Evolutionary conservation across 2,329 filamentous ascomycete species (phyloP).

Genomic region (Septoria petroselini): DNA sequence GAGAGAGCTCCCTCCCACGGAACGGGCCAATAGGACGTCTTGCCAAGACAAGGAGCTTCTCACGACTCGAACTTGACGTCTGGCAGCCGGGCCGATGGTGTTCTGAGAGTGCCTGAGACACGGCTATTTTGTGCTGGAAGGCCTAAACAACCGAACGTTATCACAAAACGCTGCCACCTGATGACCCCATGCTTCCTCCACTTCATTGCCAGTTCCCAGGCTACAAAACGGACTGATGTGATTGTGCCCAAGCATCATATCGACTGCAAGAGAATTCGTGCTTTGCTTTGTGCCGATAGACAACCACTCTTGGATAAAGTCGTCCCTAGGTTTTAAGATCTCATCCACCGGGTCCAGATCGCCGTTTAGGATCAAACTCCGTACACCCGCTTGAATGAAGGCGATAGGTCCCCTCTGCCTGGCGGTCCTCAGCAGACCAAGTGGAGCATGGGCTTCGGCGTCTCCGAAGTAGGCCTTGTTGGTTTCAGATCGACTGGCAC

Average conservation of each 20-base stretch:
- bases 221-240: slow-evolving; percentile 29
- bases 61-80: no score
- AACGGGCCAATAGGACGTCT: background rate
- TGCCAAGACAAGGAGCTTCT: background rate
- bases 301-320: slow-evolving; percentile 29
- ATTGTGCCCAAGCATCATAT: slow-evolving; percentile 31
- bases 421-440: slow-evolving; percentile 27
- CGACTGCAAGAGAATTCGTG: slow-evolving; percentile 24
- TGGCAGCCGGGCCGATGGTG: background rate
- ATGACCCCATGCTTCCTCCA: slow-evolving; percentile 31
- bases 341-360: slow-evolving; percentile 33
- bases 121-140: background rate
- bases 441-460: slow-evolving; percentile 19
- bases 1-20: slow-evolving; percentile 12
- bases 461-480: slow-evolving; percentile 29
- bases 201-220: slow-evolving; percentile 28
- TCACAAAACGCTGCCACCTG: slow-evolving; percentile 28
- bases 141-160: slow-evolving; percentile 21
- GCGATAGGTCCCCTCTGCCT: slow-evolving; percentile 17
- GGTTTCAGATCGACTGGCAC: slow-evolving; percentile 15
- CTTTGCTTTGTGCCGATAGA: slow-evolving; percentile 18
- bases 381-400: slow-evolving; percentile 20
- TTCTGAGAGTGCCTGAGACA: background rate
- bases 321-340: slow-evolving; percentile 26
- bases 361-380: slow-evolving; percentile 26